phyloP scores from a whole-genome alignment of 2,329 filamentous ascomycete species.

The Paecilomyces sp. region DNA sequence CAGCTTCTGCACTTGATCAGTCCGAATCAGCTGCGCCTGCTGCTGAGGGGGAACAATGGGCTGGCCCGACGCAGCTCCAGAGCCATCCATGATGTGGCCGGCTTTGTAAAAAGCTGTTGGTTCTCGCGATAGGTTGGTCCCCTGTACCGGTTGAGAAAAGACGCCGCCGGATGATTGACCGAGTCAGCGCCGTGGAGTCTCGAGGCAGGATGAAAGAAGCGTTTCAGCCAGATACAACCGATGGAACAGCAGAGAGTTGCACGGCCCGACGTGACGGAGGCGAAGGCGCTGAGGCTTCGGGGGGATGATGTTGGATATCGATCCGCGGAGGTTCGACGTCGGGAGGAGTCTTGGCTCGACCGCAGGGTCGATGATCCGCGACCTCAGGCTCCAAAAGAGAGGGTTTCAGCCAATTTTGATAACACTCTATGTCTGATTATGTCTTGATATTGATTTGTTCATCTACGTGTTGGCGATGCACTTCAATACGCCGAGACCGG shows the following conservation, averaged over 20 bases:
- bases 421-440: neutral
- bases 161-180: neutral
- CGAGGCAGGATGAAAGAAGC: neutral
- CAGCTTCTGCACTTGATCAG: conserved; percentile 47
- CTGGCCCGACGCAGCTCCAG: conserved; percentile 21
- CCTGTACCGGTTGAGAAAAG: neutral
- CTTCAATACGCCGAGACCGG: neutral
- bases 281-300: neutral
- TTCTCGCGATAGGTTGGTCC: neutral
- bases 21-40: conserved; percentile 42
- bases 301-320: neutral
- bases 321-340: neutral
- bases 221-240: neutral
- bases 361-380: neutral
- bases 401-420: neutral
- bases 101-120: neutral
- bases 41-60: conserved; percentile 28
- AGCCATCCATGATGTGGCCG: conserved; percentile 23
- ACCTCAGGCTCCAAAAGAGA: neutral
- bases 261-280: neutral
- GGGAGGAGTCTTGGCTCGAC: neutral
- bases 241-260: neutral
- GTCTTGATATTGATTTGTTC: neutral
- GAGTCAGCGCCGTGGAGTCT: neutral
- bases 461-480: neutral